These are phyloP conservation scores for Bjerkandera adusta DNA, from an alignment of 1,284 basidiomycete species.

Conservation along the genomic window DNA sequence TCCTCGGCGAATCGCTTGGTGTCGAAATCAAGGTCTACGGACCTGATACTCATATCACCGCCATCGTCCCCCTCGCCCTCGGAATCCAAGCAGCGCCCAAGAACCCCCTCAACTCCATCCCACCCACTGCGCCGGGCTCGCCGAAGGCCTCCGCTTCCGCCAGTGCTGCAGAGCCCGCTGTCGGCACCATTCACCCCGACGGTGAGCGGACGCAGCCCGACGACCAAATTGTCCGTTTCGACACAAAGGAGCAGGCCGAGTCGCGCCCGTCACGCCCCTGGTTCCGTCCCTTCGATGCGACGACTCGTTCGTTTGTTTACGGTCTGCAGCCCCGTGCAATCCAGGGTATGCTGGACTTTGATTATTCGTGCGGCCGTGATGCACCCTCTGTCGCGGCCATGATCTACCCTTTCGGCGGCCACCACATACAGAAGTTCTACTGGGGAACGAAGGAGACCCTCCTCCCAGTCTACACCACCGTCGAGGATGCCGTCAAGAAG, in stretches of 20 bases:
- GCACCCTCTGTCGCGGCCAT: constrained; percentile 97
- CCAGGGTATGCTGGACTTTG: constrained; percentile 99
- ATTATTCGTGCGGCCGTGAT: constrained; percentile 94
- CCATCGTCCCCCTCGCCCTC: constrained; percentile 96
- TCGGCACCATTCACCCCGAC: constrained; percentile 78
- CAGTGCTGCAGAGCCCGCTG: constrained; percentile 23
- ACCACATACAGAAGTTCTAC: constrained; percentile 99
- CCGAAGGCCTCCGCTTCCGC: constrained; percentile 35
- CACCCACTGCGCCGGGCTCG: constrained; percentile 36
- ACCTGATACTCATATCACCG: constrained; percentile 98
- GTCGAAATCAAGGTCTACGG: constrained; percentile 97
- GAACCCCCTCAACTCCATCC: constrained; percentile 36
- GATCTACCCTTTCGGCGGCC: constrained; percentile 99
- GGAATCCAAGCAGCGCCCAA: constrained; percentile 62
- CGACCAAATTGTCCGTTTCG: constrained; percentile 90
- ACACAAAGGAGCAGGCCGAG: constrained; percentile 40
- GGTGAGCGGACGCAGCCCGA: constrained; percentile 83
- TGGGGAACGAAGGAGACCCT: constrained; percentile 99
- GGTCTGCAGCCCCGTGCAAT: constrained; percentile 99
- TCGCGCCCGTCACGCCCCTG: constrained; percentile 65
- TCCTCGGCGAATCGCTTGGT: constrained; percentile 95
- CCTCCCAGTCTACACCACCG: constrained; percentile 93
- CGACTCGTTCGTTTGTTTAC: constrained; percentile 94
- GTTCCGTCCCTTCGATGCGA: constrained; percentile 89
- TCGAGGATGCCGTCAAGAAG: constrained; percentile 92